phyloP scores from a whole-genome alignment of 192 early-diverging fungal genomes.

The Funneliformis geosporum region DNA sequence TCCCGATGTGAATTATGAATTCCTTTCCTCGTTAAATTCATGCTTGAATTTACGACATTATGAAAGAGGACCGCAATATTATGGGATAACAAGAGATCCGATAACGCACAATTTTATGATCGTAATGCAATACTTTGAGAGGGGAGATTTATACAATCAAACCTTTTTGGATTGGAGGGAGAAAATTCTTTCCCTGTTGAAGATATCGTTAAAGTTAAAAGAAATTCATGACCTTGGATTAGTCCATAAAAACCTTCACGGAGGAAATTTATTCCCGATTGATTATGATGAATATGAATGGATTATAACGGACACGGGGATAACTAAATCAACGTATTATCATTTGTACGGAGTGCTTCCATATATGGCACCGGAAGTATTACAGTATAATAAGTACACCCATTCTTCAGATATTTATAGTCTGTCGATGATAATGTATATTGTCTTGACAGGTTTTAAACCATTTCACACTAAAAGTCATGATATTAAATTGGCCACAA shows the following conservation, averaged over 20 bases:
- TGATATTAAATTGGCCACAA: background rate
- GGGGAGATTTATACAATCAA: background rate
- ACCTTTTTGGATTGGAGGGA: conserved; percentile 1
- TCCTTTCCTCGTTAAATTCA: background rate
- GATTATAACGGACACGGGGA: background rate
- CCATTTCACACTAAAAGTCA: background rate
- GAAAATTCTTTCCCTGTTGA: background rate
- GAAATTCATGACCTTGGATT: background rate
- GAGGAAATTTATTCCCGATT: background rate
- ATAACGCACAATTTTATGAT: background rate
- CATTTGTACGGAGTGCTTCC: background rate
- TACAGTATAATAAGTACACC: background rate
- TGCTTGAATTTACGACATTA: background rate
- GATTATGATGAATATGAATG: background rate
- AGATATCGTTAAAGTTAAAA: background rate
- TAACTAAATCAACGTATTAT: background rate
- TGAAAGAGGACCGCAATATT: background rate
- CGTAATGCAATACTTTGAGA: background rate
- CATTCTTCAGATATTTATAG: conserved; percentile 3
- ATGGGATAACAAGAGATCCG: conserved; percentile 8
- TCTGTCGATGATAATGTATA: background rate
- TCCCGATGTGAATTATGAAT: background rate
- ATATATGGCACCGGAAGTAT: conserved; percentile 14
- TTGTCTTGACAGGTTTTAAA: background rate
- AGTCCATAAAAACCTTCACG: conserved; percentile 8